Conservation (phyloP, 305 asterid species). For the Solanum chacoense region DNA sequence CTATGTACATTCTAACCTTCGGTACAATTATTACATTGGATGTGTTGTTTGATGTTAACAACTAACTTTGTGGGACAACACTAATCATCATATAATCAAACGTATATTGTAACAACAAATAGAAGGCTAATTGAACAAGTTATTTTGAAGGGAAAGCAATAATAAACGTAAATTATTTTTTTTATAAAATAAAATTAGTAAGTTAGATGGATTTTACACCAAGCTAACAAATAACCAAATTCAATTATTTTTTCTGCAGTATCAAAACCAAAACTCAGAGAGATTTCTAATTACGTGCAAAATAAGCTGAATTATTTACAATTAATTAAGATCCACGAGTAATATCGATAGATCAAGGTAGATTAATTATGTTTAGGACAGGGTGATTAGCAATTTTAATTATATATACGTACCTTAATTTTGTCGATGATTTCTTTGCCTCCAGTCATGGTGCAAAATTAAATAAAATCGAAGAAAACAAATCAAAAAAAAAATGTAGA, state of each 20-base stretch:
- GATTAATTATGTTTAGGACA: neutral
- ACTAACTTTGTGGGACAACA: neutral
- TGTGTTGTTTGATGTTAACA: neutral
- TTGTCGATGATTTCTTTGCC: constrained; percentile 36
- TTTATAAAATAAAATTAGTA: neutral
- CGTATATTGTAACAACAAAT: neutral
- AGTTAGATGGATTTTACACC: neutral
- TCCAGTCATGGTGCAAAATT: constrained; percentile 30
- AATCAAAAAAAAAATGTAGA: neutral
- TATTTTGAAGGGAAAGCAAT: neutral
- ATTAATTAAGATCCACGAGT: neutral
- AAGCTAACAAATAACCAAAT: neutral
- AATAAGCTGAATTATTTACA: neutral
- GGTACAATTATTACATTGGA: neutral
- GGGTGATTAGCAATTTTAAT: neutral
- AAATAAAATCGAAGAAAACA: neutral
- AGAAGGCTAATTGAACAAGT: neutral
- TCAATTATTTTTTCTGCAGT: neutral
- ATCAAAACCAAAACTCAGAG: neutral
- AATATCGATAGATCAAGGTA: neutral
- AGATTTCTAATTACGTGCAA: neutral
- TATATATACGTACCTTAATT: constrained; percentile 37
- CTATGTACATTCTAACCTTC: neutral
- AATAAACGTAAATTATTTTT: neutral
- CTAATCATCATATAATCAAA: neutral